These are phyloP conservation scores for Sporisorium scitamineum DNA, from an alignment of 1,284 basidiomycete species.

Conservation along the genomic window DNA sequence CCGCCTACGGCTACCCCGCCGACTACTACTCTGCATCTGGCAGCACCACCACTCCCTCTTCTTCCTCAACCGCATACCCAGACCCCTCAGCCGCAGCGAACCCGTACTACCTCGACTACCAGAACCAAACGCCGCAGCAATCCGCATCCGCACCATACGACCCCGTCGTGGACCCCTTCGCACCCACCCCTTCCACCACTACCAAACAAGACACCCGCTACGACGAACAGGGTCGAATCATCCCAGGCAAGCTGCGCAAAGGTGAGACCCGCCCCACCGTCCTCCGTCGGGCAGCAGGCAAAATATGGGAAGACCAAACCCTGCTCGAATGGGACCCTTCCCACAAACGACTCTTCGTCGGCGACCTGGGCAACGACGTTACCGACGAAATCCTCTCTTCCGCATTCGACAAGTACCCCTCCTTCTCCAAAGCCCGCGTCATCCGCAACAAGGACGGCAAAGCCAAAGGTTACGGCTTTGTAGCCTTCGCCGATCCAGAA, in stretches of 20 bases:
- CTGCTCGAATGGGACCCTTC: slow-evolving; percentile 97
- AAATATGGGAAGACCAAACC: slow-evolving; percentile 97
- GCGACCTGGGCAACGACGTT: slow-evolving; percentile 97
- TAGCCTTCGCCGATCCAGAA: slow-evolving; percentile 97
- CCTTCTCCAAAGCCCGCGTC: slow-evolving; percentile 93
- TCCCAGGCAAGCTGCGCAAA: slow-evolving; percentile 72
- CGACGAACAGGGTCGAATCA: slow-evolving; percentile 38
- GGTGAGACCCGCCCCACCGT: slow-evolving; percentile 94
- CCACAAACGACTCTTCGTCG: slow-evolving; percentile 98
- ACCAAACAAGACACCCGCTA: slow-evolving; percentile 16
- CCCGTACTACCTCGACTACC: slow-evolving; percentile 27
- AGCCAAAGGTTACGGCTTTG: slow-evolving; percentile 93
- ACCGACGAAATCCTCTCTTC: slow-evolving; percentile 91
- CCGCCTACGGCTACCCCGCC: slow-evolving; percentile 56
- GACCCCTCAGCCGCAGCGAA: slow-evolving; percentile 12
- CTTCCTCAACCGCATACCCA: slow-evolving; percentile 9
- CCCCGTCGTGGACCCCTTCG: slow-evolving; percentile 14
- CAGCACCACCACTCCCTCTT: slow-evolving; percentile 22
- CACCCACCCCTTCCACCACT: slow-evolving; percentile 11
- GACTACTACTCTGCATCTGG: slow-evolving; percentile 44
- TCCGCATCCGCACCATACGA: neutral
- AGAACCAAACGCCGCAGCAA: neutral
- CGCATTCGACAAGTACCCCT: slow-evolving; percentile 87
- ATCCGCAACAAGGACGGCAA: slow-evolving; percentile 85
- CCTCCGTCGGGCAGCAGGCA: slow-evolving; percentile 90